Base-by-base conservation (phyloP, 108 stramenopile genomes). In the Seminavis robusta region DNA sequence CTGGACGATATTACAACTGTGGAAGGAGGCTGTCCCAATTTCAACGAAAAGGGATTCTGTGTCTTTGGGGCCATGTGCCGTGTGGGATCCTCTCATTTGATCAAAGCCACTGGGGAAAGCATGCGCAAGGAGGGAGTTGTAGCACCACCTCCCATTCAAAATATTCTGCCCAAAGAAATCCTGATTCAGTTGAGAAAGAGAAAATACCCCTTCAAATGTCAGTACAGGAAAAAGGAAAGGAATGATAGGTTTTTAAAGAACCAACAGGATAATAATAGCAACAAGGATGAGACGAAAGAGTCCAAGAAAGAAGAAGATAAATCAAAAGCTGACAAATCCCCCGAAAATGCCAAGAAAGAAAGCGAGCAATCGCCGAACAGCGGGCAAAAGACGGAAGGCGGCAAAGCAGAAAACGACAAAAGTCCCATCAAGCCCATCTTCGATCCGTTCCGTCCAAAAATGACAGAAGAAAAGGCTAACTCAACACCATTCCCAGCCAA, bases 11-110 rank as follows among this genome's bases (percentile, higher is more conserved):
- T 92, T 32, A 23, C 27, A 17, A 54, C 68, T 36, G 65, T 75
- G 17, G 79, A 74, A 32, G 82, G 61, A 8, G 82, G 82, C 6
- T 81, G 75, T 55, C 81, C 83, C 29, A 32, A 62, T 47, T 75
- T 43, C 73, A 67, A 52, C 30, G 27, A 27, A 57, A 63, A 70
- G 57, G 84, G 78, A 65, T 74, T 58, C 48, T 92, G 90, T 42
- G 40, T 64, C 9, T 88, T 77, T 51, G 90, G 90, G n/a, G 74
- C 81, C 30, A 79, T 65, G 51, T 92, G 90, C 46, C 74, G 84
- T 4, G 52, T 88, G 0, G 90, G 86, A 8, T 41, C 58, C 10
- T 60, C 54, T 25, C 95, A 95, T 50, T 74, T 94, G 27, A 77
- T 84, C 65, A 52, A 65, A 68, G 65, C 61, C 16, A 83, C 86